These are phyloP conservation scores for Solanum hybrid DNA, from an alignment of 305 asterid genomes.

Conservation along the genomic window DNA sequence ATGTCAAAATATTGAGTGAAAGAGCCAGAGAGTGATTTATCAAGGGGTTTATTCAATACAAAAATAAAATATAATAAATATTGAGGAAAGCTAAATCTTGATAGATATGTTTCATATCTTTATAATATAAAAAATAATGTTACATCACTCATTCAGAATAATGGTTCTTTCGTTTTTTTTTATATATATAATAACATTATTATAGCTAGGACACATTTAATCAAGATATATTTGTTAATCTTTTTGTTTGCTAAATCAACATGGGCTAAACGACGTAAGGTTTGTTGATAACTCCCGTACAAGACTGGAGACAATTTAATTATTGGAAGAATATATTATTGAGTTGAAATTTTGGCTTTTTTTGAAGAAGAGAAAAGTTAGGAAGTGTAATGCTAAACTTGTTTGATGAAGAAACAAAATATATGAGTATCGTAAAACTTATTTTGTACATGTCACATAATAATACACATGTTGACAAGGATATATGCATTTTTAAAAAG, in stretches of 20 bases:
- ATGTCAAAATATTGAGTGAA: not conserved
- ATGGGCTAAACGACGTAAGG: not conserved
- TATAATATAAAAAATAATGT: not conserved
- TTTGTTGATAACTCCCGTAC: not conserved
- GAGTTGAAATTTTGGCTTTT: not conserved
- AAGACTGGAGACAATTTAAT: not conserved
- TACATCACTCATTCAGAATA: not conserved
- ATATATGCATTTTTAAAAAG: not conserved
- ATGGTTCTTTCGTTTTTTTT: not conserved
- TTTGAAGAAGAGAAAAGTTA: not conserved
- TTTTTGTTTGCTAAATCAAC: not conserved
- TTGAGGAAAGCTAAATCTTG: not conserved
- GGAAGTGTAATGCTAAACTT: not conserved
- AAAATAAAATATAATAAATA: not conserved
- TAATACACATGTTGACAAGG: not conserved
- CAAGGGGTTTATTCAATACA: not conserved
- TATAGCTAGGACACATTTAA: not conserved
- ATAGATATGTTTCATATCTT: not conserved
- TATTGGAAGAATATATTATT: not conserved
- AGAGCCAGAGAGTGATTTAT: not conserved
- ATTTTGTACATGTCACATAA: not conserved
- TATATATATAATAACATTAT: not conserved
- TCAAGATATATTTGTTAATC: not conserved
- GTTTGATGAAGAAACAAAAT: not conserved
- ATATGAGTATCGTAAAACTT: not conserved